These are phyloP conservation scores for Torulaspora delbrueckii DNA, from an alignment of 805 yeast genomes.

Conservation along the genomic window DNA sequence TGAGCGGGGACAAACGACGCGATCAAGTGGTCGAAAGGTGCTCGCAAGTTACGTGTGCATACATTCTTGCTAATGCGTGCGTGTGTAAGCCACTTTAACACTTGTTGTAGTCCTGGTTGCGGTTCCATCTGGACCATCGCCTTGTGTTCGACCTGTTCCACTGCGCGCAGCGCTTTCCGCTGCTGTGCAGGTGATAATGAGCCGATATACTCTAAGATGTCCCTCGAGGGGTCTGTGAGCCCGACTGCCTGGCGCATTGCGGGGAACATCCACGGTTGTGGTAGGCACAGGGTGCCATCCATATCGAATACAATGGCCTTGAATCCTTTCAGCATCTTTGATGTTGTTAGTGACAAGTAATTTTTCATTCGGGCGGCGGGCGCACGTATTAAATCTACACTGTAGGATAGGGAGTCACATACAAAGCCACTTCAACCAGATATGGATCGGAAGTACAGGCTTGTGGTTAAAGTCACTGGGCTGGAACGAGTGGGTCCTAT, in stretches of 20 bases:
- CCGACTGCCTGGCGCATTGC: constrained; percentile 61
- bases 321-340: constrained; percentile 18
- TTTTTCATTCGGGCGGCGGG: neutral
- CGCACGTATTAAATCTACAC: neutral
- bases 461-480: constrained; percentile 56
- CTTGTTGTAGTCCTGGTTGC: constrained; percentile 42
- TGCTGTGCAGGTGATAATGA: constrained; percentile 37
- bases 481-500: constrained; percentile 59
- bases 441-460: constrained; percentile 29
- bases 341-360: neutral
- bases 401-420: neutral
- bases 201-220: constrained; percentile 50
- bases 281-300: constrained; percentile 73
- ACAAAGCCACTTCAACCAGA: neutral
- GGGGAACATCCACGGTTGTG: constrained; percentile 54
- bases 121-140: constrained; percentile 59
- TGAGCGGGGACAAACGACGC: constrained; percentile 40
- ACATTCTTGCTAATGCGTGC: constrained; percentile 47
- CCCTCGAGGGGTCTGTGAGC: constrained; percentile 41
- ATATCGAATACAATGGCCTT: constrained; percentile 65
- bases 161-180: constrained; percentile 43
- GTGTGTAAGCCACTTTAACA: constrained; percentile 36
- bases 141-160: constrained; percentile 50
- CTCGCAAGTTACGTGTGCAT: constrained; percentile 54
- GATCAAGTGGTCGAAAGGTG: constrained; percentile 52